Base-by-base conservation (phyloP, 805 yeast species). In the Wickerhamomyces strasburgensis region DNA sequence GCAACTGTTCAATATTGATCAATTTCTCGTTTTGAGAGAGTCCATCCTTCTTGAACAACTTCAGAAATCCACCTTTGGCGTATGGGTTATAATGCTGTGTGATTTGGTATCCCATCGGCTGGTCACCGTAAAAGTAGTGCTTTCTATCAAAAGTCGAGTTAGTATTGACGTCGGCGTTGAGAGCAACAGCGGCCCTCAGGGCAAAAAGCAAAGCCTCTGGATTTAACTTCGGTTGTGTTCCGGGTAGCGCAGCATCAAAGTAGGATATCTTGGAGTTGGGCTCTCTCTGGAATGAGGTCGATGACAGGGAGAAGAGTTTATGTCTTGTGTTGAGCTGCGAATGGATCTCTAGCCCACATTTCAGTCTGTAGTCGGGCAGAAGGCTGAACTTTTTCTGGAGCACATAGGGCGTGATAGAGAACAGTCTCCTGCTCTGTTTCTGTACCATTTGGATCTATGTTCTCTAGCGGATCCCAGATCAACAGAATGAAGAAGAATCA, bases 101-200 rank as follows among this genome's bases (percentile, higher is more conserved):
- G 34, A 93, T 83, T 57, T 93, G 98, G 60, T 88, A 93, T 1
- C 98, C 98, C 36, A 84, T 61, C 0, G 98, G 98, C 57, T 93
- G 98, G 58, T 93, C 98, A 1, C 89, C 90, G 58, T 93, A 93
- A 59, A 93, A 88, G 58, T 93, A 93, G 57, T 93, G 98, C 59
- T 93, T 93, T 47, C 98, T 68, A 54, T 93, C 98, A 58, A 93
- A 93, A 1, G 80, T 66, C 1, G 90, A 83, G 6, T 53, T 45
- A 0, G 59, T 46, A 40, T 73, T 74, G 13, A 93, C 69, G 0
- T 66, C 55, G 40, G 86, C 73, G 24, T 80, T 68, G 35, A 89
- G 59, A 0, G 93, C 85, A 2, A 73, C 58, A 0, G 94, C 89
- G 1, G 95, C 75, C 48, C 75, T 76, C 28, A 87, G 52, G 0